A percentile compares a stretch with the other conserved stretches of the same genome.
Evolutionary conservation across 305 asterid species (phyloP).

Genomic region (Fraxinus velutina): DNA sequence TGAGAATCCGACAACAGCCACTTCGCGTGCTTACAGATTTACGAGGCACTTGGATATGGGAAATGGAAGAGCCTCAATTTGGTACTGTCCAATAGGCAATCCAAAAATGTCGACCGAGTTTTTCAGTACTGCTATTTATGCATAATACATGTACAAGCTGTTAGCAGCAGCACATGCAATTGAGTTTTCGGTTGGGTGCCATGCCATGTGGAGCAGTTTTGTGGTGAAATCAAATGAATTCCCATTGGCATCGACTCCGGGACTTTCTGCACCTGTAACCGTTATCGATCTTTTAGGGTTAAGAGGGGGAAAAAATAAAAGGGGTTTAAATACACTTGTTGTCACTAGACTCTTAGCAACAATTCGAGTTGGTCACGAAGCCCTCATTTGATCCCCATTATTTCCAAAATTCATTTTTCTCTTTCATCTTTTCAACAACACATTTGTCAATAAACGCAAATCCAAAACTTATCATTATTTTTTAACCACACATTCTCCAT

Average conservation of each 20-base stretch:
- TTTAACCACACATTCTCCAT: background rate
- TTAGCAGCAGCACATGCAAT: slow-evolving; percentile 98
- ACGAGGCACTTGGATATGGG: slow-evolving; percentile 38
- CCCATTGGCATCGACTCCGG: slow-evolving; percentile 82
- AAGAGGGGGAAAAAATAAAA: background rate
- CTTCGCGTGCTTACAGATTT: slow-evolving; percentile 33
- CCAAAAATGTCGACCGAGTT: slow-evolving; percentile 40
- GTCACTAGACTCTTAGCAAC: background rate
- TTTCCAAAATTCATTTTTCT: background rate
- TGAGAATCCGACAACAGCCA: slow-evolving; percentile 5
- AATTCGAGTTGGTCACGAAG: background rate
- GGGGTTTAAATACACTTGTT: background rate
- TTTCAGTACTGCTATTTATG: slow-evolving; percentile 41
- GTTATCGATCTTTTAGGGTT: background rate
- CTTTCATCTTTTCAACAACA: background rate
- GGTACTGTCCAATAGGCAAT: slow-evolving; percentile 27
- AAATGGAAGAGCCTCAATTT: slow-evolving; percentile 32
- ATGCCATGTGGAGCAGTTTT: slow-evolving; percentile 88
- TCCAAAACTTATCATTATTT: background rate
- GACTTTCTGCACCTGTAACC: slow-evolving; percentile 64
- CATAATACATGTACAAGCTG: slow-evolving; percentile 95
- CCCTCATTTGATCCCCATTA: background rate
- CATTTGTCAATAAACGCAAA: background rate
- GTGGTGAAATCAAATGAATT: slow-evolving; percentile 84
- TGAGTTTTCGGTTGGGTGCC: slow-evolving; percentile 95